These are phyloP conservation scores for Rhizopogon vinicolor DNA, from an alignment of 768 basidiomycete species.

Conservation along the genomic window DNA sequence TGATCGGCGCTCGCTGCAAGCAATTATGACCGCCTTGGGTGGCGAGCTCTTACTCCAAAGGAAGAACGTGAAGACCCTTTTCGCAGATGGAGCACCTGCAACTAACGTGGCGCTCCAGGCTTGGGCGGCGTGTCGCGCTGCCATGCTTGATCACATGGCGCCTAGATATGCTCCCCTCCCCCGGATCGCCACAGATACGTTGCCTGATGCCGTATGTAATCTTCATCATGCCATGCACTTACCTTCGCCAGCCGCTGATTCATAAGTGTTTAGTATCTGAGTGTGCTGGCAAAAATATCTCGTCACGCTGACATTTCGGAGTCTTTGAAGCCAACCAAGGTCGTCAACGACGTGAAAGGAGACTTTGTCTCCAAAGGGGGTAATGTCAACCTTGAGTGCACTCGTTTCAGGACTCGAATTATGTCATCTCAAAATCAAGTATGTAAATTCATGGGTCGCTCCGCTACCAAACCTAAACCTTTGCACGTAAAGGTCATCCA, in stretches of 20 bases:
- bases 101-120: conserved; percentile 34
- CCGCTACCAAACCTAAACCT: not conserved
- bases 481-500: conserved; percentile 10
- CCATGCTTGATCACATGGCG: conserved; percentile 18
- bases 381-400: conserved; percentile 29
- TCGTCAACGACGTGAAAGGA: conserved; percentile 36
- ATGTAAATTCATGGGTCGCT: conserved; percentile 5
- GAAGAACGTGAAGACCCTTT: conserved; percentile 22
- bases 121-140: conserved; percentile 40
- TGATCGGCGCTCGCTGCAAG: too few species aligned
- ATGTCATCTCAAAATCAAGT: conserved; percentile 35
- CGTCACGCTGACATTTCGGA: conserved; percentile 43
- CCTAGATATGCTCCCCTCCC: conserved; percentile 9
- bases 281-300: conserved; percentile 41
- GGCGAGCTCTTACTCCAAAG: conserved; percentile 26
- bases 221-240: not conserved
- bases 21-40: conserved; percentile 27
- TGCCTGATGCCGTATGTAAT: conserved; percentile 26
- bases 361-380: conserved; percentile 25
- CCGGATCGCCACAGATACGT: conserved; percentile 18
- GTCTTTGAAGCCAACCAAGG: conserved; percentile 39
- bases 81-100: conserved; percentile 13
- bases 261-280: conserved; percentile 31
- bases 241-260: not conserved
- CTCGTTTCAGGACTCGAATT: conserved; percentile 42